These are phyloP conservation scores for Saccharomycopsis synnaedendra DNA, from an alignment of 805 yeast species.

Conservation along the genomic window DNA sequence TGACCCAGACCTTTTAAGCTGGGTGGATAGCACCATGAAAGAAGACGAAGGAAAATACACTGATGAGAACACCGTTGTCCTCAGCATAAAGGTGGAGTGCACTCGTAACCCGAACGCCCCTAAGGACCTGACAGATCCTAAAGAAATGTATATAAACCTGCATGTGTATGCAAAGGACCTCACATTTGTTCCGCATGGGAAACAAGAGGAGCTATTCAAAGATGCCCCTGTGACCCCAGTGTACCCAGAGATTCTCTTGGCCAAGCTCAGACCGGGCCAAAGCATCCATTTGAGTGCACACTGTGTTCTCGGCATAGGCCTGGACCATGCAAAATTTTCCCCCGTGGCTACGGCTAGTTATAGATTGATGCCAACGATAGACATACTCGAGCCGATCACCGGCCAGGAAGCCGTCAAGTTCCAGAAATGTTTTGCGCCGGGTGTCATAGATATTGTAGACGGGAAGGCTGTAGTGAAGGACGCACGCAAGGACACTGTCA, in stretches of 20 bases:
- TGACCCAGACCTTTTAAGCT: slow-evolving; percentile 78
- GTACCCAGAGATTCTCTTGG: slow-evolving; percentile 82
- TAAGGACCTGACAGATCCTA: slow-evolving; percentile 45
- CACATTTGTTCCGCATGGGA: slow-evolving; percentile 85
- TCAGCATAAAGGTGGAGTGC: slow-evolving; percentile 73
- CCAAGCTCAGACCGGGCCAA: slow-evolving; percentile 94
- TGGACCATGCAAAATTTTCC: slow-evolving; percentile 95
- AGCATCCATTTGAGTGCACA: slow-evolving; percentile 86
- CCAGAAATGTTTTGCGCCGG: slow-evolving; percentile 85
- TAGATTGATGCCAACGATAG: slow-evolving; percentile 80
- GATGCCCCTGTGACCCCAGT: slow-evolving; percentile 59
- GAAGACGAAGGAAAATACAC: slow-evolving; percentile 58
- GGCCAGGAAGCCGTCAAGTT: slow-evolving; percentile 73
- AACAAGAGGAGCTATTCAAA: slow-evolving; percentile 63
- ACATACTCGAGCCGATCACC: slow-evolving; percentile 58
- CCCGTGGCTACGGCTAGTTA: slow-evolving; percentile 97
- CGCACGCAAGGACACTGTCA: slow-evolving; percentile 91
- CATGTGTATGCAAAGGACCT: slow-evolving; percentile 84
- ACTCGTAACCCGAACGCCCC: slow-evolving; percentile 67
- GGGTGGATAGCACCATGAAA: slow-evolving; percentile 62
- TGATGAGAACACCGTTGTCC: slow-evolving; percentile 81
- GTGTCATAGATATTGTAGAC: slow-evolving; percentile 70
- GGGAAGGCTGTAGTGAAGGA: slow-evolving; percentile 76
- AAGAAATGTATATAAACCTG: slow-evolving; percentile 71
- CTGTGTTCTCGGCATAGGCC: slow-evolving; percentile 83